phyloP scores from a whole-genome alignment of 1,139 yeast genomes.

The Sugiyamaella neomexicana region DNA sequence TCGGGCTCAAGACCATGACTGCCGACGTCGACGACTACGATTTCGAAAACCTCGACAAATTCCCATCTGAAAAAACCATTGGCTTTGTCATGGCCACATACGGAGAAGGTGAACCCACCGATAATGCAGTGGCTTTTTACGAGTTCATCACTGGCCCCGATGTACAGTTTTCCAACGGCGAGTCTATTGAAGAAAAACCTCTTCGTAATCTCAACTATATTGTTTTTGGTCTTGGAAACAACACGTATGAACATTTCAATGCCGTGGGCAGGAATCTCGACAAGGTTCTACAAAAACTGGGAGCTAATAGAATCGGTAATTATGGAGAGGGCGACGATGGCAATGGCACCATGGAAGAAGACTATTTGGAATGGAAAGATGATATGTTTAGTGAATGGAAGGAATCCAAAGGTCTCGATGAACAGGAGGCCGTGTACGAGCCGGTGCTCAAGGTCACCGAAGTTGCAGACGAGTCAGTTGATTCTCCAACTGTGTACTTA shows the following conservation, averaged over 20 bases:
- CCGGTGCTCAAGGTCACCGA: slow-evolving; percentile 59
- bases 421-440: slow-evolving; percentile 73
- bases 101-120: slow-evolving; percentile 99
- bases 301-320: slow-evolving; percentile 69
- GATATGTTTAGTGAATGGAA: slow-evolving; percentile 64
- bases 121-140: slow-evolving; percentile 76
- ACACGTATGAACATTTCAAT: slow-evolving; percentile 88
- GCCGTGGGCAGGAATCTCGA: slow-evolving; percentile 70
- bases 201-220: slow-evolving; percentile 66
- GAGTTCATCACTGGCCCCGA: slow-evolving; percentile 41
- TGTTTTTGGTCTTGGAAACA: slow-evolving; percentile 88
- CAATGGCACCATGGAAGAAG: slow-evolving; percentile 92
- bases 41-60: slow-evolving; percentile 66
- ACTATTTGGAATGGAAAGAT: slow-evolving; percentile 91
- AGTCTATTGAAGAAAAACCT: slow-evolving; percentile 56
- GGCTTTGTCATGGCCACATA: slow-evolving; percentile 87
- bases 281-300: slow-evolving; percentile 55
- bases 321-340: slow-evolving; percentile 96
- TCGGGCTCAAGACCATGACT: slow-evolving; percentile 78
- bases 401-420: slow-evolving; percentile 64
- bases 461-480: slow-evolving; percentile 38
- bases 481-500: slow-evolving; percentile 55
- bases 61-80: slow-evolving; percentile 56
- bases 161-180: slow-evolving; percentile 41
- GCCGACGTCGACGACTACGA: slow-evolving; percentile 90